These are phyloP conservation scores for Dinochytrium kinnereticum DNA, from an alignment of 371 early-diverging fungal species.

Conservation along the genomic window DNA sequence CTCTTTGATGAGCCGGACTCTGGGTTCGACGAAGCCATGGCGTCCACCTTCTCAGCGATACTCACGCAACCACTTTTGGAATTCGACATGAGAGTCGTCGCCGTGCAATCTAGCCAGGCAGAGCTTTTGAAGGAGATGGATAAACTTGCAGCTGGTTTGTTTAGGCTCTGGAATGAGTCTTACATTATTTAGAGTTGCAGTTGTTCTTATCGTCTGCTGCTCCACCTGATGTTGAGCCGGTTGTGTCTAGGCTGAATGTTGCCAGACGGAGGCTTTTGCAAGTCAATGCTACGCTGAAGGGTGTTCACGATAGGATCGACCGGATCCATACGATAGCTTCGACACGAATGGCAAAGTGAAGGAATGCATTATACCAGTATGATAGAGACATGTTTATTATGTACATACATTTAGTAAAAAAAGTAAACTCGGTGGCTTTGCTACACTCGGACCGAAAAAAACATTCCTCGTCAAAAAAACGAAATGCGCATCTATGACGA, in stretches of 20 bases:
- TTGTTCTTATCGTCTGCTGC: constrained; percentile 25
- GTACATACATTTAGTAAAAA: too few relatives aligned
- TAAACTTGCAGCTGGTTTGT: constrained; percentile 29
- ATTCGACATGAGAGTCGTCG: constrained; percentile 44
- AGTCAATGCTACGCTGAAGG: constrained; percentile 20
- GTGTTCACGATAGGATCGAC: constrained; percentile 18
- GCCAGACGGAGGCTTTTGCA: constrained; percentile 25
- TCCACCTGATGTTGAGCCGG: constrained; percentile 33
- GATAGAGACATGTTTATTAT: too few relatives aligned
- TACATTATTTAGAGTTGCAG: constrained; percentile 23
- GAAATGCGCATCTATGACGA: background rate
- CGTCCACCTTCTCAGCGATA: background rate
- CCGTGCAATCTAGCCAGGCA: constrained; percentile 34
- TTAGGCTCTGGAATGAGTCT: background rate
- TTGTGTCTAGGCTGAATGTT: constrained; percentile 19
- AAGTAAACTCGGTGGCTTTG: too few relatives aligned
- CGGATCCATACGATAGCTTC: constrained; percentile 16
- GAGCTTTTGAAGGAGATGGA: constrained; percentile 44
- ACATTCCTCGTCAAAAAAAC: background rate
- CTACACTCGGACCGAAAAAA: too few relatives aligned
- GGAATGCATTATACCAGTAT: too few relatives aligned
- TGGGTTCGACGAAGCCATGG: background rate
- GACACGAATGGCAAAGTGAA: background rate
- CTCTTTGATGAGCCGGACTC: background rate
- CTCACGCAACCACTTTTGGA: constrained; percentile 36